Evolutionary conservation across 2,329 filamentous ascomycete genomes (phyloP).

Genomic region (Calonectria ilicicola): DNA sequence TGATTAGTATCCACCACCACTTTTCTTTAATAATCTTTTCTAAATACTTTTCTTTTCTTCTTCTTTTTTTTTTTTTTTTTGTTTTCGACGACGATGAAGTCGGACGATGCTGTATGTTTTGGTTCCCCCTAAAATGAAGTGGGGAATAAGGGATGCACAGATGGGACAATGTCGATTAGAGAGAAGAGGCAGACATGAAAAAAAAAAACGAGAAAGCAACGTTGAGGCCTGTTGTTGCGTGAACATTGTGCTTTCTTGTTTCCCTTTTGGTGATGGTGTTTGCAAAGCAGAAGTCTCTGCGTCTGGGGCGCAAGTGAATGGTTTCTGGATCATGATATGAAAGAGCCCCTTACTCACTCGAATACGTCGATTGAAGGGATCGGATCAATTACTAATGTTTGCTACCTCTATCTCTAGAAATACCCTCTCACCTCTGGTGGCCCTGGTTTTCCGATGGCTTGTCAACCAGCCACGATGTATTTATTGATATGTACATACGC

Average conservation of each 20-base stretch:
- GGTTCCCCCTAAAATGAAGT: neutral
- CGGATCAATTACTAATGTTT: neutral
- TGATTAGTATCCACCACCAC: constrained; percentile 12
- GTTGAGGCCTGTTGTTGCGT: constrained; percentile 6
- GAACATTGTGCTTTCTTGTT: neutral
- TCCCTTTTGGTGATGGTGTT: neutral
- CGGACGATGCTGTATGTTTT: constrained; percentile 8
- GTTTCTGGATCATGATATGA: neutral
- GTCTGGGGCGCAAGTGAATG: neutral
- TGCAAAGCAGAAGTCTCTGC: constrained; percentile 13
- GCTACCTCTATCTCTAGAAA: neutral
- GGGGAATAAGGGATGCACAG: constrained; percentile 6
- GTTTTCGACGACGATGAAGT: constrained; percentile 7
- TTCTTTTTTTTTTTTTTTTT: neutral
- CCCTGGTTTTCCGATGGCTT: neutral
- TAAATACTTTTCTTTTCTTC: neutral
- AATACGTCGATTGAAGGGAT: neutral
- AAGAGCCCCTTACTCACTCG: neutral
- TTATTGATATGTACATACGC: neutral
- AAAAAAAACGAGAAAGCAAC: constrained; percentile 21
- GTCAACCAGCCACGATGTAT: neutral
- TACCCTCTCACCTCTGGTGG: neutral
- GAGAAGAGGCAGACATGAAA: constrained; percentile 4
- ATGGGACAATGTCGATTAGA: constrained; percentile 24
- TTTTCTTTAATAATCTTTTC: constrained; percentile 1